Conservation (phyloP, 2,329 filamentous ascomycete genomes). For the Xylariales sp. region DNA sequence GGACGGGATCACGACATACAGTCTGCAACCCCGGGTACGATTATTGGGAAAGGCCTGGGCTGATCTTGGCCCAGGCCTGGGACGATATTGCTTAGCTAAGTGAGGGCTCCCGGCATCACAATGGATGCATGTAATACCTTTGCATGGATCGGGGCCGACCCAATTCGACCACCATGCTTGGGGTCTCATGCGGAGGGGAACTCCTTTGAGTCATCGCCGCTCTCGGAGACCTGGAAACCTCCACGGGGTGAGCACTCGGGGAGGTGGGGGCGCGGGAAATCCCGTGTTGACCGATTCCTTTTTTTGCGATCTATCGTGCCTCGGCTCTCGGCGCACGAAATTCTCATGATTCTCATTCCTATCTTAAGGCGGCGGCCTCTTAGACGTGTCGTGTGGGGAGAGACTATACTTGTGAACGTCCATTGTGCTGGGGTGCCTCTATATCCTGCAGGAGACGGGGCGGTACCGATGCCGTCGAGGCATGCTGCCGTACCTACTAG, state of each 20-base stretch:
- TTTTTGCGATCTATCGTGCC: constrained; percentile 13
- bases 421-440: neutral
- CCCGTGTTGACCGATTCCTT: neutral
- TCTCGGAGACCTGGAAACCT: constrained; percentile 25
- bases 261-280: constrained; percentile 13
- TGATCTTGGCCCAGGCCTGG: constrained; percentile 7
- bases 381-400: constrained; percentile 4
- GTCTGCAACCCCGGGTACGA: neutral
- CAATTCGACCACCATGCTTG: constrained; percentile 2
- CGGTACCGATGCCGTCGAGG: constrained; percentile 4
- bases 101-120: constrained; percentile 1
- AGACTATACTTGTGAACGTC: neutral
- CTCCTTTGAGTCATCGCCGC: constrained; percentile 11
- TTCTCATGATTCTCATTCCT: neutral
- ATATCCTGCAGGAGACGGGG: neutral
- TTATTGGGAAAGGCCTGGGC: neutral
- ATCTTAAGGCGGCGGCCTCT: neutral
- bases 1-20: constrained; percentile 3
- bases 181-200: constrained; percentile 9
- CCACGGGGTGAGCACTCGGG: constrained; percentile 13
- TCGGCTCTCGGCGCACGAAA: neutral
- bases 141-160: constrained; percentile 12
- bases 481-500: constrained; percentile 1
- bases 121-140: constrained; percentile 9
- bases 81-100: neutral